Evolutionary conservation across 2,329 filamentous ascomycete genomes (phyloP), one percentile per base, ranked within the genome.

Genomic region (Ilyonectria mors-panacis): DNA sequence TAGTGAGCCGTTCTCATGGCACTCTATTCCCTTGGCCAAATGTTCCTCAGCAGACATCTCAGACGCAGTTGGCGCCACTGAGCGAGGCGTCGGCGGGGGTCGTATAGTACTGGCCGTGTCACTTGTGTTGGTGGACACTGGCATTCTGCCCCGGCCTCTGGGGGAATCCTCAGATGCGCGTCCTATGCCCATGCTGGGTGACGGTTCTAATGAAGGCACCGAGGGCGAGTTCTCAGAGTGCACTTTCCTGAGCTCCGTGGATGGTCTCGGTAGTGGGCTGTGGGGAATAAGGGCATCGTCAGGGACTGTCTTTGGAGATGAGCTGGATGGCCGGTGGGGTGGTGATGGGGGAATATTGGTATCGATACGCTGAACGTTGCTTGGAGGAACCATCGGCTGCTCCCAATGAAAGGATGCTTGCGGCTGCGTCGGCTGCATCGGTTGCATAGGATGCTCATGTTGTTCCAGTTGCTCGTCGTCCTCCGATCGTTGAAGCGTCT

Each of bases 41-140:
- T 99, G 95, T 66, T 98, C 93, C 72, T 98, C 95, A 0, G 94
- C 87, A 3, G 93, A 92, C 77, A 94, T 90, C 35, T 94, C 93
- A 2, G 89, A 87, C 47, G 89, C 85, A 5, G 88, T 87, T 7
- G 88, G 87, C 13, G 87, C 83, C 70, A 84, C 79, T 21, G 80
- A 85, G 15, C 82, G 77, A 35, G 83, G 77, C 56, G 83, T 86
- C 9, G 75, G 76, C 26, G 77, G 74, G 3, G 80, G 80, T 19
- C 78, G 77, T 45, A 88, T 82, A 1, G 87, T 89, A 72, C 86
- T 88, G 13, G 86, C 84, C 4, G 86, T 85, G 74, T 89, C 87
- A 59, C 82, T 88, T 2, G 87, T 87, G 2, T 81, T 78, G 8
- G 82, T 79, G 10, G 87, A 88, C 63, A 84, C 77, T 10, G 87